Evolutionary conservation across 257 asterid species (phyloP), one percentile per base, ranked within the genome.

Genomic region (Przewalskia tangutica): DNA sequence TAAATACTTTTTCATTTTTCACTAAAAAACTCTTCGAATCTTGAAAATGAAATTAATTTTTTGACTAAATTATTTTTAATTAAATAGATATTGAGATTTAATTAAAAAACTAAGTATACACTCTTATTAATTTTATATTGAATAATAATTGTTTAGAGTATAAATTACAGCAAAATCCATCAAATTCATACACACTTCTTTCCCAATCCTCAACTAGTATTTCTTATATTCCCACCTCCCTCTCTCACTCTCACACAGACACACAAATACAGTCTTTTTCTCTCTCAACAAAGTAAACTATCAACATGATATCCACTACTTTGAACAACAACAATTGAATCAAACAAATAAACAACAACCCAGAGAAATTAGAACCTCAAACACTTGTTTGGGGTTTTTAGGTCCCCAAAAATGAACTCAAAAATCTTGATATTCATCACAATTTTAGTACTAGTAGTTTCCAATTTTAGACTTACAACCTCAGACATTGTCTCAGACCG

Each of bases 401-500:
- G n/a, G n/a, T 67, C 78, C 48, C 70, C 18, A 48, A 80, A 56
- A 81, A 77, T 64, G 84, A 68, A 48, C 18, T 32, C 42, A 14
- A 66, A 4, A 77, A 40, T 73, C 77, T 66, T 83, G 59, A 53
- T 65, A 42, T 34, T 51, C 17, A 50, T 17, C 51, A 34, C 53
- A 44, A 46, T 82, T 56, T 46, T n/a, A n/a, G n/a, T n/a, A n/a
- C n/a, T n/a, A n/a, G n/a, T 80, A 46, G 20, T 83, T 32, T 60
- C 87, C 62, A 44, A 86, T 4, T 8, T 84, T 18, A 85, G 83
- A 68, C 46, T 82, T 81, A 83, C 85, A 63, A 56, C 83, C 2
- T 77, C 93, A 0, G 98, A 95, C 90, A 86, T 95, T 76, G 85
- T 89, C 77, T 84, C 97, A 80, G 98, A 95, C 79, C 92, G 98